A percentile compares a stretch with the other conserved stretches of the same genome.
Evolutionary conservation across 257 asterid genomes (phyloP).

Genomic region (Fraxinus pennsylvanica): DNA sequence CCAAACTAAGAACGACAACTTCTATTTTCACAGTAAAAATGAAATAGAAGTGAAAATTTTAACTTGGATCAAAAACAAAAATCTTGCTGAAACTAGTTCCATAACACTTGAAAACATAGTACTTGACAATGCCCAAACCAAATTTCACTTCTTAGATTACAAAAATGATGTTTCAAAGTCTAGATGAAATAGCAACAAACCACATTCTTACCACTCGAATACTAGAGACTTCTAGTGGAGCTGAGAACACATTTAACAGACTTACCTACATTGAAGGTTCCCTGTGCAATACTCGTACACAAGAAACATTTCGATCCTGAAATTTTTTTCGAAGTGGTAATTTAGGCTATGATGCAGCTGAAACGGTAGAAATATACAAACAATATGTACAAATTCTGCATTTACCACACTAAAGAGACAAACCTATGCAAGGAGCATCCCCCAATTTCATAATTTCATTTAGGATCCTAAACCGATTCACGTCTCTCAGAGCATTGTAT

Average conservation of each 20-base stretch:
- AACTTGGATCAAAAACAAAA: not conserved
- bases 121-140: not conserved
- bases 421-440: conserved; percentile 16
- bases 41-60: not conserved
- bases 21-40: not conserved
- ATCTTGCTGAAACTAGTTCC: not conserved
- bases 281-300: conserved; percentile 36
- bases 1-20: not conserved
- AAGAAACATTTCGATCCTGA: conserved; percentile 58
- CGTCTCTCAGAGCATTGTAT: conserved; percentile 21
- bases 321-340: conserved; percentile 38
- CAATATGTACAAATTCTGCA: conserved; percentile 31
- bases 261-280: conserved; percentile 54
- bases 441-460: conserved; percentile 21
- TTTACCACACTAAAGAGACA: conserved; percentile 26
- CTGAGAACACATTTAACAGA: conserved; percentile 8
- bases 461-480: conserved; percentile 15
- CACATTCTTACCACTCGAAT: not conserved
- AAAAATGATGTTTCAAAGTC: not conserved
- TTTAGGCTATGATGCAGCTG: conserved; percentile 41
- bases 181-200: not conserved
- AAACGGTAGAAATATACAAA: conserved; percentile 25
- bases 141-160: not conserved
- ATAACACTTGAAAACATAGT: not conserved
- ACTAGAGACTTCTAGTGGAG: not conserved